Evolutionary conservation across 1,284 basidiomycete genomes (phyloP).

Genomic region (Porogramme epimiltina): DNA sequence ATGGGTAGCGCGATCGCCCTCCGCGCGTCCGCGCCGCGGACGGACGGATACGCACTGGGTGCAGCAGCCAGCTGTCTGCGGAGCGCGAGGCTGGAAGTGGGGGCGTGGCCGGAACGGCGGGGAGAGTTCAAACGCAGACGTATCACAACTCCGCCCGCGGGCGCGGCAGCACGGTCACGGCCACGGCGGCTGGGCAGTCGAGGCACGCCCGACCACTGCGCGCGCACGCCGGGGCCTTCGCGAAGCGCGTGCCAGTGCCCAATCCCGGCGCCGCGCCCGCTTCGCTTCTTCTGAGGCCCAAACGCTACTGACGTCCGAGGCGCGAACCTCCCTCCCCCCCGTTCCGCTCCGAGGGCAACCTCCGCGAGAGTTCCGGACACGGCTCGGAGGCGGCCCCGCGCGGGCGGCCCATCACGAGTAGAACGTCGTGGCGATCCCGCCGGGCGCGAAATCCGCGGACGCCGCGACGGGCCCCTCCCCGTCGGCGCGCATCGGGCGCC

Average conservation of each 20-base stretch:
- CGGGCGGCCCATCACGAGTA: constrained; percentile 1
- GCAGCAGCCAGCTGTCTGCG: no score
- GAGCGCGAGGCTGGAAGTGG: constrained; percentile 12
- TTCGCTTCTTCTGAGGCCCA: constrained; percentile 25
- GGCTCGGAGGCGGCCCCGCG: constrained; percentile 2
- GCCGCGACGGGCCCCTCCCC: constrained; percentile 16
- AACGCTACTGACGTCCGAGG: constrained; percentile 17
- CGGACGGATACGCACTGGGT: no score
- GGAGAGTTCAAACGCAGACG: constrained; percentile 7
- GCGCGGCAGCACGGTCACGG: constrained; percentile 7
- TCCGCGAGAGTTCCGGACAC: constrained; percentile 12
- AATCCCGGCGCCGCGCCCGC: constrained; percentile 6
- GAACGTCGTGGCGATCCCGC: constrained; percentile 19
- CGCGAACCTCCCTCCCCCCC: constrained; percentile 8
- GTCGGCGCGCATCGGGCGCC: constrained; percentile 5
- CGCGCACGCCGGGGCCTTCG: neutral
- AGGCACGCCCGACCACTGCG: constrained; percentile 17
- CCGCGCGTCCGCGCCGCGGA: constrained; percentile 1
- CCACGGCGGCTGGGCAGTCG: constrained; percentile 1
- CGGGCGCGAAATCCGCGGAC: constrained; percentile 20
- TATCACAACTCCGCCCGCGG: constrained; percentile 14
- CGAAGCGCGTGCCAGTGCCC: neutral
- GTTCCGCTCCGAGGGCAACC: constrained; percentile 1
- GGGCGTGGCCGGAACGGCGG: constrained; percentile 4
- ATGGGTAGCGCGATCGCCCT: neutral